Conservation (phyloP, 2,329 filamentous ascomycete genomes). For the Plenodomus lindquistii region DNA sequence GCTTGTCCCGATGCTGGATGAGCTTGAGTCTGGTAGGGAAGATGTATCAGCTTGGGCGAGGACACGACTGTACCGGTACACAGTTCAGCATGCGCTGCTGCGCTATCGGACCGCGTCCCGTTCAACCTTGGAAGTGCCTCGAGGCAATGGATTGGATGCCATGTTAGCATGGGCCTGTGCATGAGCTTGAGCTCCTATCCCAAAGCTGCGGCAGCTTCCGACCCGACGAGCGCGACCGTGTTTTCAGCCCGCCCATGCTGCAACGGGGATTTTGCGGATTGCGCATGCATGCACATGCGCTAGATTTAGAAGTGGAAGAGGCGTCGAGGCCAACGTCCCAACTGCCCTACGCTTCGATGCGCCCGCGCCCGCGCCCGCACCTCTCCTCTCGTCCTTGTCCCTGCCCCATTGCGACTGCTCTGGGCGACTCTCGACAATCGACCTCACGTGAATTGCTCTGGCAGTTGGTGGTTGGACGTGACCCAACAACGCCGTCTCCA, state of each 20-base stretch:
- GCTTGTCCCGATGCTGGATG: neutral
- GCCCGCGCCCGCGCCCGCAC: conserved; percentile 4
- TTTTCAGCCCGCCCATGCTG: conserved; percentile 11
- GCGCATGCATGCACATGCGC: conserved; percentile 19
- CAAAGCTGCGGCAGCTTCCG: conserved; percentile 14
- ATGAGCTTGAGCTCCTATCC: conserved; percentile 16
- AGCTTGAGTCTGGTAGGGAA: no score
- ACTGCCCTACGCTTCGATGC: conserved; percentile 3
- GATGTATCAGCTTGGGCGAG: no score
- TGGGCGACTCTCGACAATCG: no score
- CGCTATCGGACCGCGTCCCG: conserved; percentile 14
- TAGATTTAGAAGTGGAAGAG: no score
- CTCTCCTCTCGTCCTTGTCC: neutral
- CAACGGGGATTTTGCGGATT: conserved; percentile 9
- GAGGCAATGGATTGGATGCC: neutral
- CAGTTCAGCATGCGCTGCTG: conserved; percentile 3
- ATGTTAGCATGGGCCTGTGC: neutral
- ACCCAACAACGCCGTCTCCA: neutral
- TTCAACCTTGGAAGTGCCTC: conserved; percentile 3
- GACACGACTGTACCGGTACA: neutral
- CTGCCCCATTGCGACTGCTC: neutral
- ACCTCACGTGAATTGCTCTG: no score
- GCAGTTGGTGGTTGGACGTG: no score
- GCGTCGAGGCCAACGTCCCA: neutral
- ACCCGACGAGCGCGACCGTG: conserved; percentile 13